phyloP scores from a whole-genome alignment of 768 basidiomycete genomes.

The Lactifluus rugatus region DNA sequence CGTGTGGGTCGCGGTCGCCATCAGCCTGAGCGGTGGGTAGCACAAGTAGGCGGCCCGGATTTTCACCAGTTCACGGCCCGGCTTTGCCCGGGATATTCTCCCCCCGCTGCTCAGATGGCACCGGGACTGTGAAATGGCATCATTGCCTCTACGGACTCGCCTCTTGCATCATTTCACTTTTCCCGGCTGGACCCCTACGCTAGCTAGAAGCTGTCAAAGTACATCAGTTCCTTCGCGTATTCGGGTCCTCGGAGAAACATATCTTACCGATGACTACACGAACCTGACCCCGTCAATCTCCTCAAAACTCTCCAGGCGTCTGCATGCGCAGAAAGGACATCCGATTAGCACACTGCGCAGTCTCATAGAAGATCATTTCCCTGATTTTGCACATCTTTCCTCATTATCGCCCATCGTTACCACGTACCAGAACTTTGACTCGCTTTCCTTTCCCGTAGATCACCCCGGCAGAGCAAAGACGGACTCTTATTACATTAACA shows the following conservation, averaged over 20 bases:
- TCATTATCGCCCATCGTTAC: constrained; percentile 85
- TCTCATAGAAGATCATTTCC: constrained; percentile 79
- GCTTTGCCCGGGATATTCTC: background rate
- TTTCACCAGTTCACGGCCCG: background rate
- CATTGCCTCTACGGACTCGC: background rate
- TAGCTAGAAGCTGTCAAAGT: background rate
- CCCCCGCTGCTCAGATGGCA: background rate
- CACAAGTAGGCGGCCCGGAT: background rate
- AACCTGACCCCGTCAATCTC: constrained; percentile 84
- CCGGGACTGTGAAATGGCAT: background rate
- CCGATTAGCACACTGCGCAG: constrained; percentile 79
- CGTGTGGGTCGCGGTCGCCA: background rate
- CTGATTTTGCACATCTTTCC: constrained; percentile 59
- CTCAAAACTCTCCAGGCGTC: constrained; percentile 62
- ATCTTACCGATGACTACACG: constrained; percentile 68
- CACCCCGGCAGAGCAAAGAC: constrained; percentile 86
- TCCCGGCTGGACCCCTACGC: background rate
- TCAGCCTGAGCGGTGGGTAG: background rate
- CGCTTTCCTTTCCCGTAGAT: constrained; percentile 86
- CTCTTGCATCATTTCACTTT: background rate
- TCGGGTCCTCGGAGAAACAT: constrained; percentile 52
- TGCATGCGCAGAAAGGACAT: constrained; percentile 71
- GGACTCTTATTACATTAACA: constrained; percentile 96
- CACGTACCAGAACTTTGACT: constrained; percentile 90
- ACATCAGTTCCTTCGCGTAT: constrained; percentile 23